Evolutionary conservation across 78 protist genomes (phyloP).

Genomic region (Trichosphaerium sp.): DNA sequence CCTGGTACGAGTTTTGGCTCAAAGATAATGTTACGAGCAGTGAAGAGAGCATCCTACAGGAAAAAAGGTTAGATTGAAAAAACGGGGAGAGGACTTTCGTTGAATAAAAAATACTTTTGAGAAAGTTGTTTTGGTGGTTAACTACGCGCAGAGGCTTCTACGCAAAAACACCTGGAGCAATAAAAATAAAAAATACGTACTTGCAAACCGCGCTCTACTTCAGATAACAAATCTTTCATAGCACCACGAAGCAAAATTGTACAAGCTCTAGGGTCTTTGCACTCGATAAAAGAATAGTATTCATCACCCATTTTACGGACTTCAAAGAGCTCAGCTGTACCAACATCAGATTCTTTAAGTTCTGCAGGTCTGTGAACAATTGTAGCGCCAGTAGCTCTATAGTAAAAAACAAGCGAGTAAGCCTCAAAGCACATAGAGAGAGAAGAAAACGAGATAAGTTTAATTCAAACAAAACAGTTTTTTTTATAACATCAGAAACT

Average conservation of each 20-base stretch:
- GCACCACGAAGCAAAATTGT: conserved; percentile 97
- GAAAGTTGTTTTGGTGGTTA: no score
- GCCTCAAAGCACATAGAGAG: no score
- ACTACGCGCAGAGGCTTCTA: no score
- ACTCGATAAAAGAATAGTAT: conserved; percentile 93
- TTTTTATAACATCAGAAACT: no score
- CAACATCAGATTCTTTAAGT: conserved; percentile 86
- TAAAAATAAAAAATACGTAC: background rate
- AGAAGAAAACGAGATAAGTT: no score
- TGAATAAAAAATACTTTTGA: no score
- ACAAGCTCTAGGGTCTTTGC: conserved; percentile 97
- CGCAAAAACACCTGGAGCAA: background rate
- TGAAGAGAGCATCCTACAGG: conserved; percentile 95
- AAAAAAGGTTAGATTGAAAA: no score
- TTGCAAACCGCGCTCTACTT: conserved; percentile 72
- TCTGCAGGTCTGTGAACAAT: conserved; percentile 88
- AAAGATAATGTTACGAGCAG: conserved; percentile 86
- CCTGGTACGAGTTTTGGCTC: conserved; percentile 96
- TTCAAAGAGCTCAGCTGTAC: conserved; percentile 91
- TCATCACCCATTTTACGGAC: conserved; percentile 96
- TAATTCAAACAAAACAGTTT: no score
- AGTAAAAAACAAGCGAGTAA: no score
- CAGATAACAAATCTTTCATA: conserved; percentile 95
- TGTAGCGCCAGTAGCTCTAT: conserved; percentile 97
- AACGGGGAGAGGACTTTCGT: no score